These are phyloP conservation scores for Aspergillus mulundensis DNA, from an alignment of 495 filamentous ascomycete genomes.

Conservation along the genomic window DNA sequence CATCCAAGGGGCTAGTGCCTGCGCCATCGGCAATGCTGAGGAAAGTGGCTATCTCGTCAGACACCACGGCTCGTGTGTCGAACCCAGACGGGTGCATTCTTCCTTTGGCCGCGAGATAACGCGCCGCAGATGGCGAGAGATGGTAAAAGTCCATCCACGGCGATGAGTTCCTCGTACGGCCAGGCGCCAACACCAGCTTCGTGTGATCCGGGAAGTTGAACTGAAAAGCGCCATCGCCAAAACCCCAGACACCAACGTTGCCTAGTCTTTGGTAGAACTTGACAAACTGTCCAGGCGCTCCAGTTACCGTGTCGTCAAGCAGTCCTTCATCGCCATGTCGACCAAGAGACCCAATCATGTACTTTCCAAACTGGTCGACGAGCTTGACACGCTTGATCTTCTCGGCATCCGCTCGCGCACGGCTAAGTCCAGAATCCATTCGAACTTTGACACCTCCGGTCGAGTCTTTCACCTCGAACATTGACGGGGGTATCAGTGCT, in stretches of 20 bases:
- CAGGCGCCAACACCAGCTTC: conserved; percentile 76
- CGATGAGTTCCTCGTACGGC: conserved; percentile 52
- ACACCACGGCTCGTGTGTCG: conserved; percentile 49
- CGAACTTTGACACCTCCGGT: conserved; percentile 39
- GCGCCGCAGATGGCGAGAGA: conserved; percentile 65
- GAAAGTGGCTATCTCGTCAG: conserved; percentile 58
- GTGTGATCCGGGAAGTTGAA: conserved; percentile 99
- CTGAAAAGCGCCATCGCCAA: conserved; percentile 82
- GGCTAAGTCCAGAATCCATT: conserved; percentile 50
- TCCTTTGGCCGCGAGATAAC: conserved; percentile 56
- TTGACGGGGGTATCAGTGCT: conserved; percentile 55
- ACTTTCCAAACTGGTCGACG: conserved; percentile 90
- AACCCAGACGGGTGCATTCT: conserved; percentile 52
- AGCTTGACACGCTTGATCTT: conserved; percentile 71
- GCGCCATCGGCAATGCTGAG: conserved; percentile 55
- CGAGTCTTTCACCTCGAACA: conserved; percentile 45
- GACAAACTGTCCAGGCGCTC: conserved; percentile 57
- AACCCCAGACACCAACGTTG: conserved; percentile 85
- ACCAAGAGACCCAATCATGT: conserved; percentile 70
- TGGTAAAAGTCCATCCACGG: conserved; percentile 81
- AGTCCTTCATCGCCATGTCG: conserved; percentile 43
- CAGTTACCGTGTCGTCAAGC: conserved; percentile 23
- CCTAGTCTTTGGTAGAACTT: conserved; percentile 88
- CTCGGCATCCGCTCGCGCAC: conserved; percentile 55
- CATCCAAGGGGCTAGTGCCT: conserved; percentile 45